phyloP scores from a whole-genome alignment of 768 basidiomycete genomes.

The Tylopilus rubrobrunneus region DNA sequence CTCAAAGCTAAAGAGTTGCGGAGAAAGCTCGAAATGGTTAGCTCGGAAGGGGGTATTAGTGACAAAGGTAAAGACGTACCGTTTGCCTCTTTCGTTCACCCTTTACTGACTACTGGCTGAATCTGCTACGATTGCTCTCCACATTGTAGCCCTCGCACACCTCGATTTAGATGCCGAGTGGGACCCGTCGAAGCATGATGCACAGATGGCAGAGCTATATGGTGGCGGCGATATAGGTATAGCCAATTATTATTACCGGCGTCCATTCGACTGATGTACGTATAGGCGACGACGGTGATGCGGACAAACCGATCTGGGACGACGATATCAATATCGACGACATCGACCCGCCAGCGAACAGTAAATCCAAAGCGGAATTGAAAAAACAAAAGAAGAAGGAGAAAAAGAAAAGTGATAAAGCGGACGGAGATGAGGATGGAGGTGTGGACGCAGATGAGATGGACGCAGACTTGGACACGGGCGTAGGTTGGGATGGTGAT shows the following conservation, averaged over 20 bases:
- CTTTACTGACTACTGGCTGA: neutral
- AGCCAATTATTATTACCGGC: neutral
- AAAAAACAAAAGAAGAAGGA: slow-evolving; percentile 48
- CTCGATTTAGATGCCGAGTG: slow-evolving; percentile 91
- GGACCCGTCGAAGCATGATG: slow-evolving; percentile 83
- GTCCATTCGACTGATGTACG: neutral
- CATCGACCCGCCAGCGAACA: slow-evolving; percentile 40
- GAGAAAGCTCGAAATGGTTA: slow-evolving; percentile 69
- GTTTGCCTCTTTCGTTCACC: too few species aligned
- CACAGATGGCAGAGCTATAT: slow-evolving; percentile 76
- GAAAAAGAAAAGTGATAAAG: slow-evolving; percentile 39
- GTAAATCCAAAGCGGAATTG: slow-evolving; percentile 23
- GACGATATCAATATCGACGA: slow-evolving; percentile 85
- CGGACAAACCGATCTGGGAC: slow-evolving; percentile 84
- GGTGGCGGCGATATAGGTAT: slow-evolving; percentile 43
- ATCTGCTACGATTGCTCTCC: neutral
- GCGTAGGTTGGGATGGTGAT: slow-evolving; percentile 32
- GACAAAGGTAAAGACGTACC: slow-evolving; percentile 21
- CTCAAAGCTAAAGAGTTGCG: slow-evolving; percentile 84
- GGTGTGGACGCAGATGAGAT: slow-evolving; percentile 47
- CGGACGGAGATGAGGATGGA: slow-evolving; percentile 33
- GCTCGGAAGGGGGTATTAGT: slow-evolving; percentile 45
- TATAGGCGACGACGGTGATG: slow-evolving; percentile 32
- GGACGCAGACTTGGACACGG: slow-evolving; percentile 58
- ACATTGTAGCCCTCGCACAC: slow-evolving; percentile 49